Evolutionary conservation across 129 eudicot species (phyloP), one percentile per base, ranked within the genome.

Genomic region (Tagetes patula): DNA sequence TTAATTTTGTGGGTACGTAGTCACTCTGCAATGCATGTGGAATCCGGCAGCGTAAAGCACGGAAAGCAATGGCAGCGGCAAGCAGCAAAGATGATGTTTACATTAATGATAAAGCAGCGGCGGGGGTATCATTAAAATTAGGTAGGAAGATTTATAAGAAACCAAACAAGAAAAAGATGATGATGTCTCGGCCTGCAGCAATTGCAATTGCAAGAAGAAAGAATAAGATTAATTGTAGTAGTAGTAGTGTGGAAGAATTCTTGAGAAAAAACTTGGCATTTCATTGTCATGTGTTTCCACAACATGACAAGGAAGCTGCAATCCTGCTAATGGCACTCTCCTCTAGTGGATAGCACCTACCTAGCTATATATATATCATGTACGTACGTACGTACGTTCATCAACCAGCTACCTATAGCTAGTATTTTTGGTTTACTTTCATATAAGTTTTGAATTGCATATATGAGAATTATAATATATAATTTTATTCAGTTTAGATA

Each of bases 1-100:
- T 20, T 20, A 20, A 20, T 20, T 20, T 20, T 20, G 27, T 20
- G 27, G 95, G 97, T 91, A 85, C 48, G 20, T 75, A 90, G 97
- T 85, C 97, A 2, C 95, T 90, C 70, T 91, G 97, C 81, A 91
- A 91, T 67, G 97, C 97, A 72, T 91, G 97, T 61, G 97, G 97
- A 70, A 91, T 91, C 76, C 82, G 97, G 66, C 97, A 91, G 78
- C 83, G 97, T 8, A 91, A 91, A 80, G 95, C 95, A 8, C 83
- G 97, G 49, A 77, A 89, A 65, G 95, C 97, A 49, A 73, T 85
- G 95, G 95, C 86, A 1, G 83, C 76, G 0, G 91, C 92, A 78
- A 7, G 87, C 84, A 54, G 74, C 69, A 27, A 77, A 75, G 59
- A 43, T 20, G 36, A 12, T 73, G 71, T 76, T 62, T 77, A 20